These are phyloP conservation scores for Populus hybrid DNA, from an alignment of 441 rosid genomes.

Conservation along the genomic window DNA sequence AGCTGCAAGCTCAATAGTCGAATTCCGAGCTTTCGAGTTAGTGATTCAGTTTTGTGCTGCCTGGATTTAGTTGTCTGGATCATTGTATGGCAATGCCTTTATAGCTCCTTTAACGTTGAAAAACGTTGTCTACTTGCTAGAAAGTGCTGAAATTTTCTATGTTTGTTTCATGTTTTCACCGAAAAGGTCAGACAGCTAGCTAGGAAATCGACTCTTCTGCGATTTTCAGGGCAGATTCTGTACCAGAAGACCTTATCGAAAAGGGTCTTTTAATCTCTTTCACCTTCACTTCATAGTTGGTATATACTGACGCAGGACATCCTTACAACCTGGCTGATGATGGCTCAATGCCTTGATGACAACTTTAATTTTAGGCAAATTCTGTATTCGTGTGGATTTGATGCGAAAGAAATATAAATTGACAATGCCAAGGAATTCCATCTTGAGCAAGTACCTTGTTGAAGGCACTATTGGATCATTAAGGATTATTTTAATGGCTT, in stretches of 20 bases:
- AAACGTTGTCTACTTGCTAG: not conserved
- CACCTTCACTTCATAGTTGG: not conserved
- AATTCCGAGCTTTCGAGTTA: too few species aligned
- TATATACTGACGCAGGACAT: too few species aligned
- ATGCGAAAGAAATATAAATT: not conserved
- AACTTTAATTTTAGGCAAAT: not conserved
- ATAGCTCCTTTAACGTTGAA: too few species aligned
- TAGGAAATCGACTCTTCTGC: too few species aligned
- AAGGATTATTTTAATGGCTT: not conserved
- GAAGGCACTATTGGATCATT: not conserved
- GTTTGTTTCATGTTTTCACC: not conserved
- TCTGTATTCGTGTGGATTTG: not conserved
- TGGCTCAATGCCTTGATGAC: not conserved
- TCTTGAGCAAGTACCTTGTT: not conserved
- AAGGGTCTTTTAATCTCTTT: too few species aligned
- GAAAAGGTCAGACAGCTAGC: not conserved
- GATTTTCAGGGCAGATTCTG: too few species aligned
- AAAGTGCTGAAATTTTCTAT: not conserved
- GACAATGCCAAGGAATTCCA: not conserved
- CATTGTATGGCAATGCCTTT: too few species aligned
- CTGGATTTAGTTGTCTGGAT: too few species aligned
- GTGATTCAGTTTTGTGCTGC: too few species aligned
- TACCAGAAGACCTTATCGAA: not conserved
- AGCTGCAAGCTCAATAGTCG: too few species aligned
- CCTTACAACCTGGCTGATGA: too few species aligned